These are phyloP conservation scores for Fusarium sp. DNA, from an alignment of 2,329 filamentous ascomycete species.

Conservation along the genomic window DNA sequence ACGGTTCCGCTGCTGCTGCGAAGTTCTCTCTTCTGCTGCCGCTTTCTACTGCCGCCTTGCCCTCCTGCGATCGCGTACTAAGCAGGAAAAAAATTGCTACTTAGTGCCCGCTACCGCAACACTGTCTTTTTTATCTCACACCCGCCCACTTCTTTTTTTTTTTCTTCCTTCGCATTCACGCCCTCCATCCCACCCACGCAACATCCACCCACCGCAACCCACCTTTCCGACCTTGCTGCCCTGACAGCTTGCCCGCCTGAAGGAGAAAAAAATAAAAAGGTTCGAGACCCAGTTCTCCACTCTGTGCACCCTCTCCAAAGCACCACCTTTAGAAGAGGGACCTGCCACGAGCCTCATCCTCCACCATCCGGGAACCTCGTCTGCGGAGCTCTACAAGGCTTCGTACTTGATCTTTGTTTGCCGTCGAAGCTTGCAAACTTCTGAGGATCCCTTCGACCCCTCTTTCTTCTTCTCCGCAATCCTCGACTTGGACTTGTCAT, in stretches of 20 bases:
- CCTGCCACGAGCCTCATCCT: constrained; percentile 54
- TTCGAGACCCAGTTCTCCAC: constrained; percentile 59
- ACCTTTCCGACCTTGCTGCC: constrained; percentile 44
- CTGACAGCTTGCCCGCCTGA: constrained; percentile 41
- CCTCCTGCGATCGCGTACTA: constrained; percentile 30
- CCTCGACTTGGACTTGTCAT: constrained; percentile 41
- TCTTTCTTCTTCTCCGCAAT: constrained; percentile 34
- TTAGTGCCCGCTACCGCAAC: constrained; percentile 32
- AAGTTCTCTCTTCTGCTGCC: constrained; percentile 9
- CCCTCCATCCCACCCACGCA: constrained; percentile 34
- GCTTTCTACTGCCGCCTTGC: constrained; percentile 20
- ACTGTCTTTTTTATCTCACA: constrained; percentile 32
- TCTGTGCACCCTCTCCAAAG: constrained; percentile 57
- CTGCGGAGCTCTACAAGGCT: constrained; percentile 43
- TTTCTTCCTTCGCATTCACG: constrained; percentile 33
- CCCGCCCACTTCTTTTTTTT: constrained; percentile 38
- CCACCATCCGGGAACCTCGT: constrained; percentile 50
- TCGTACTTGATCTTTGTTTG: constrained; percentile 41
- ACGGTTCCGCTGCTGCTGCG: constrained; percentile 36
- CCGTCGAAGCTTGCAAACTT: constrained; percentile 29
- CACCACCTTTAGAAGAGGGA: constrained; percentile 54
- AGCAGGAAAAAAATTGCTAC: constrained; percentile 26
- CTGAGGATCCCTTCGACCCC: constrained; percentile 24
- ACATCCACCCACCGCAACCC: constrained; percentile 40
- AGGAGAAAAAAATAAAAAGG: constrained; percentile 53